These are phyloP conservation scores for Podospora australis DNA, from an alignment of 495 filamentous ascomycete genomes.

Conservation along the genomic window DNA sequence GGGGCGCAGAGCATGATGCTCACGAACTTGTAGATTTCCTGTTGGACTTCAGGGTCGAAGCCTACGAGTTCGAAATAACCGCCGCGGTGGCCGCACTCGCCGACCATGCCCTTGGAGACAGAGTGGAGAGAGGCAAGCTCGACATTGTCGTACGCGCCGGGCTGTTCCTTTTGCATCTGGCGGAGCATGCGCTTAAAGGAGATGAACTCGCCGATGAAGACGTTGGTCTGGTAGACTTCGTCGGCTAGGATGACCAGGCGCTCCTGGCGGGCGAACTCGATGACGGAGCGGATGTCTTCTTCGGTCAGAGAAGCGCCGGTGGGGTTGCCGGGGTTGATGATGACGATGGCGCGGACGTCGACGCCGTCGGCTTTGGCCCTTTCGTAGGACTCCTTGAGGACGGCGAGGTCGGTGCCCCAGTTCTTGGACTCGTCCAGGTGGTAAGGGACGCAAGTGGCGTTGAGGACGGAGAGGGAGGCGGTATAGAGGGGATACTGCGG, in stretches of 20 bases:
- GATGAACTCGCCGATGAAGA: conserved; percentile 87
- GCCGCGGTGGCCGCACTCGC: conserved; percentile 94
- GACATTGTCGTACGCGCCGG: conserved; percentile 70
- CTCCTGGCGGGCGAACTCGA: conserved; percentile 79
- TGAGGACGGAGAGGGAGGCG: conserved; percentile 77
- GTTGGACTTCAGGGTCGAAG: conserved; percentile 78
- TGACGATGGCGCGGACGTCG: conserved; percentile 84
- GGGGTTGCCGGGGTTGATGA: conserved; percentile 98
- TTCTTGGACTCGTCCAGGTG: conserved; percentile 76
- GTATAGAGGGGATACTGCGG: conserved; percentile 98
- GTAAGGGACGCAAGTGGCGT: conserved; percentile 87
- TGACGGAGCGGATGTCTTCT: conserved; percentile 71
- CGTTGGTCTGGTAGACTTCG: conserved; percentile 98
- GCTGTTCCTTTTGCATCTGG: conserved; percentile 67
- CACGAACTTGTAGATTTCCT: conserved; percentile 97
- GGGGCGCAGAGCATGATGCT: conserved; percentile 93
- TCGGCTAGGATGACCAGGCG: conserved; percentile 86
- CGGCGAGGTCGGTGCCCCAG: conserved; percentile 79
- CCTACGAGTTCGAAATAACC: conserved; percentile 93
- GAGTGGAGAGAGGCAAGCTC: conserved; percentile 85
- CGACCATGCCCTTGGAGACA: conserved; percentile 94
- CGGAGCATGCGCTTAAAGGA: conserved; percentile 90
- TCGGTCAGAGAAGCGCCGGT: conserved; percentile 79
- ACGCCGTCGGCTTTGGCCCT: conserved; percentile 68
- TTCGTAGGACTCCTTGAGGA: conserved; percentile 63